Percentiles rank a stretch among this genome's conserved stretches.
phyloP scores from a whole-genome alignment of 2,329 filamentous ascomycete genomes.

The Exophiala alcalophila region DNA sequence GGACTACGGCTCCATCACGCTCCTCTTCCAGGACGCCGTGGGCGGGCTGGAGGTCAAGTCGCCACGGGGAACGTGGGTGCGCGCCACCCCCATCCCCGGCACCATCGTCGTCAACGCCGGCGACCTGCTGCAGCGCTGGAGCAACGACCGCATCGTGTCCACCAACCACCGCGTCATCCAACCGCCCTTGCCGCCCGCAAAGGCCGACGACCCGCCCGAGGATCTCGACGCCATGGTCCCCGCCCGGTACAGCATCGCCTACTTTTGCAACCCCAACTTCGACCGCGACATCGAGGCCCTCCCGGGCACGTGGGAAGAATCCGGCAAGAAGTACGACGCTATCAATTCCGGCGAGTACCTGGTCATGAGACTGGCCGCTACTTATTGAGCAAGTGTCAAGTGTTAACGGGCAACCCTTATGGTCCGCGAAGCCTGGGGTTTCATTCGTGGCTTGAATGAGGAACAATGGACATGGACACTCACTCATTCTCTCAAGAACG shows the following conservation, averaged over 20 bases:
- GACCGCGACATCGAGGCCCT: slow-evolving; percentile 73
- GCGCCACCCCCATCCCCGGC: slow-evolving; percentile 76
- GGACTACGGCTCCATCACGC: slow-evolving; percentile 56
- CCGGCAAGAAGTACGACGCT: slow-evolving; percentile 69
- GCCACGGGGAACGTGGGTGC: slow-evolving; percentile 73
- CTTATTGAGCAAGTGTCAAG: slow-evolving; percentile 62
- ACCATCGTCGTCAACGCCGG: slow-evolving; percentile 88
- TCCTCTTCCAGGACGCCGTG: slow-evolving; percentile 55
- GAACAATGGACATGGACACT: too few species aligned
- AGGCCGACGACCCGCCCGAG: slow-evolving; percentile 45
- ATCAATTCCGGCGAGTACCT: slow-evolving; percentile 81
- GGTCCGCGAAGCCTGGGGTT: too few species aligned
- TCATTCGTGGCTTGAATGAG: too few species aligned
- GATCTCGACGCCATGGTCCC: slow-evolving; percentile 56
- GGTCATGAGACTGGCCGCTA: slow-evolving; percentile 71
- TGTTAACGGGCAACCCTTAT: too few species aligned
- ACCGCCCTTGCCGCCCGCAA: slow-evolving; percentile 60
- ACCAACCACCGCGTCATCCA: slow-evolving; percentile 89
- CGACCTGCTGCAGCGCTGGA: slow-evolving; percentile 81
- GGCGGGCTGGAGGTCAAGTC: slow-evolving; percentile 63
- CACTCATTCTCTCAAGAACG: too few species aligned
- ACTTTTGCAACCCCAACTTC: slow-evolving; percentile 87
- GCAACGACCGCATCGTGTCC: slow-evolving; percentile 85
- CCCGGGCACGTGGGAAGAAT: slow-evolving; percentile 67
- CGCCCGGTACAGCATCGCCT: slow-evolving; percentile 77